Evolutionary conservation across 805 yeast species (phyloP), one percentile per base, ranked within the genome.

Genomic region (Starmerella lactis-condensi): DNA sequence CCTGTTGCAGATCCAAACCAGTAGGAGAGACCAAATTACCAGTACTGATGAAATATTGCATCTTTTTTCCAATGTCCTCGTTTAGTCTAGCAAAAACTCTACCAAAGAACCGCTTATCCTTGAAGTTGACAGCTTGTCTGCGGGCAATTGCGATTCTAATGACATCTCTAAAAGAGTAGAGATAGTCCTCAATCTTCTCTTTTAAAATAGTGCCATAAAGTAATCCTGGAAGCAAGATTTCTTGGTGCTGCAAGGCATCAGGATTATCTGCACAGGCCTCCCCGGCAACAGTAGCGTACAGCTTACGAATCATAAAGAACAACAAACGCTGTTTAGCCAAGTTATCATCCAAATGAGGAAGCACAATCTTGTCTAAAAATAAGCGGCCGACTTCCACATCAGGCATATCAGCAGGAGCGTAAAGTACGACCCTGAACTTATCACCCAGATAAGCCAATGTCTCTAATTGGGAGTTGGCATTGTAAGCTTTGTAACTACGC

Each of bases 231-330:
- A 89, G 65, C 40, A 89, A 59, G 20, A 89, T 78, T 59, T 89
- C 98, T 59, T 89, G 98, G 63, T 89, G 95, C 63, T 89, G 98
- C 7, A 94, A 79, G 30, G 96, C 92, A 72, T 89, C 98, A 52
- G 98, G 98, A 58, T 89, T 89, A 56, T 89, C 98, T 12, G 94
- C 85, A 32, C 83, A 62, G 56, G 95, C 85, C 52, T 85, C 94
- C 38, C 95, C 95, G 22, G 94, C 94, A 27, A 85, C 96, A 41
- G 89, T 65, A 0, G 96, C 67, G 54, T 89, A 89, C 38, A 89
- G 65, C 58, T 89, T 89, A 64, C 96, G 71, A 47, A 89, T 73
- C 96, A 89, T 89, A 58, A 83, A 89, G 38, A 83, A 57, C 38
- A 89, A 59, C 74, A 83, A 62, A 49, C 81, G 66, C 56, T 79